Evolutionary conservation across 2,329 filamentous ascomycete species (phyloP).

Genomic region (Spiromastix sp.): DNA sequence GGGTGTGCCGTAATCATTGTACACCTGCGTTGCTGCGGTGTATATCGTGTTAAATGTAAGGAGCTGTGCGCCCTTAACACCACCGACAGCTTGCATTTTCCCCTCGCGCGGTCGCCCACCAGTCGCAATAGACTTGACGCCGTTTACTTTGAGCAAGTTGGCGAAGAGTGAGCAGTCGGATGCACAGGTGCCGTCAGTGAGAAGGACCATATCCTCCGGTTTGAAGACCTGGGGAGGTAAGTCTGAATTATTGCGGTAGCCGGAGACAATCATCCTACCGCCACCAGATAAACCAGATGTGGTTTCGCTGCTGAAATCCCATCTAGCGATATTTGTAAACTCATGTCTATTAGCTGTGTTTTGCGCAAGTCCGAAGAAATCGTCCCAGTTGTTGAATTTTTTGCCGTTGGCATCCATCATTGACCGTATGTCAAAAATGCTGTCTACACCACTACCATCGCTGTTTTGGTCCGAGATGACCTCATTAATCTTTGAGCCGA

Average conservation of each 20-base stretch:
- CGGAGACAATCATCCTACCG: constrained; percentile 21
- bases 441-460: constrained; percentile 7
- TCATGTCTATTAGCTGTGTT: constrained; percentile 18
- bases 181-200: constrained; percentile 48
- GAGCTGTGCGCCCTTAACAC: constrained; percentile 45
- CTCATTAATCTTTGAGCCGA: constrained; percentile 19
- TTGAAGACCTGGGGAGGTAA: constrained; percentile 18
- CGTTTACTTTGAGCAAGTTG: constrained; percentile 43
- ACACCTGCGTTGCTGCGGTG: not conserved
- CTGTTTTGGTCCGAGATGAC: constrained; percentile 9
- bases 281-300: constrained; percentile 17
- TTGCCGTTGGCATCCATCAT: constrained; percentile 18
- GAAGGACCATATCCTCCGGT: constrained; percentile 27
- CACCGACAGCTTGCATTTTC: constrained; percentile 56
- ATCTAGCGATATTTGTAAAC: constrained; percentile 24
- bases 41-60: constrained; percentile 20
- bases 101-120: constrained; percentile 47
- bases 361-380: constrained; percentile 14
- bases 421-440: constrained; percentile 11
- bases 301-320: constrained; percentile 15
- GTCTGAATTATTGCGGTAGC: constrained; percentile 18
- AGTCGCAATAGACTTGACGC: constrained; percentile 47
- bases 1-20: constrained; percentile 3
- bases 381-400: constrained; percentile 30
- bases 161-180: constrained; percentile 52